Conservation (phyloP, 2,329 filamentous ascomycete genomes). For the Nemania diffusa region DNA sequence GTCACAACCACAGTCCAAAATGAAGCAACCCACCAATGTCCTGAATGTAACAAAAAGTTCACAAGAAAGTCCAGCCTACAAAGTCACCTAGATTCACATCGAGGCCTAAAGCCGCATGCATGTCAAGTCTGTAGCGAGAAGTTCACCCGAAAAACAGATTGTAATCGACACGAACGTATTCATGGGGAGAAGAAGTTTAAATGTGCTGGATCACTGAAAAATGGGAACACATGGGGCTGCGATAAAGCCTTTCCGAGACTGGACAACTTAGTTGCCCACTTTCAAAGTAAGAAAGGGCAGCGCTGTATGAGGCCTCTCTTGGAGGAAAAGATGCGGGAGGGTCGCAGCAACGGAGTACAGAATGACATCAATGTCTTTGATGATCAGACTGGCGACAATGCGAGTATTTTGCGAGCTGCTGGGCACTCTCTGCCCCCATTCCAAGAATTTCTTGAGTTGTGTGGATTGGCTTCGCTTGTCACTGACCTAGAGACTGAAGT, state of each 20-base stretch:
- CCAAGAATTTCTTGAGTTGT: conserved; percentile 31
- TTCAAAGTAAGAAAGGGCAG: conserved; percentile 36
- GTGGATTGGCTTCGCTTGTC: too few relatives aligned
- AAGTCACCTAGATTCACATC: conserved; percentile 38
- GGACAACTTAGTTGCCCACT: conserved; percentile 41
- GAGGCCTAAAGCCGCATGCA: conserved; percentile 35
- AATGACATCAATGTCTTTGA: conserved; percentile 20
- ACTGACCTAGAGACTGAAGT: too few relatives aligned
- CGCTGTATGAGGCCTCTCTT: conserved; percentile 37
- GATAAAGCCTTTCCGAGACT: conserved; percentile 35
- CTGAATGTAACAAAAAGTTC: conserved; percentile 38
- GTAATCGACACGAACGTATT: conserved; percentile 35
- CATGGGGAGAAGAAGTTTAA: conserved; percentile 40
- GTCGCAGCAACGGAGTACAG: background rate
- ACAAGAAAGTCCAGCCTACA: conserved; percentile 40
- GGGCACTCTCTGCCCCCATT: conserved; percentile 31
- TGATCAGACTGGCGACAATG: conserved; percentile 24
- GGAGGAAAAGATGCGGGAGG: conserved; percentile 29
- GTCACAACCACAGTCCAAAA: conserved; percentile 9
- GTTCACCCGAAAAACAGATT: conserved; percentile 38
- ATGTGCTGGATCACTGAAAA: conserved; percentile 39
- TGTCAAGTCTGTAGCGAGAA: conserved; percentile 35
- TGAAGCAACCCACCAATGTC: conserved; percentile 31
- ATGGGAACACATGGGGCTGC: conserved; percentile 42
- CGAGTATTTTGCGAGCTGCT: conserved; percentile 20